Percentiles rank a stretch among this genome's conserved stretches.
Evolutionary conservation across 139 green algal genomes (phyloP).

Genomic region (Closterium sp.): DNA sequence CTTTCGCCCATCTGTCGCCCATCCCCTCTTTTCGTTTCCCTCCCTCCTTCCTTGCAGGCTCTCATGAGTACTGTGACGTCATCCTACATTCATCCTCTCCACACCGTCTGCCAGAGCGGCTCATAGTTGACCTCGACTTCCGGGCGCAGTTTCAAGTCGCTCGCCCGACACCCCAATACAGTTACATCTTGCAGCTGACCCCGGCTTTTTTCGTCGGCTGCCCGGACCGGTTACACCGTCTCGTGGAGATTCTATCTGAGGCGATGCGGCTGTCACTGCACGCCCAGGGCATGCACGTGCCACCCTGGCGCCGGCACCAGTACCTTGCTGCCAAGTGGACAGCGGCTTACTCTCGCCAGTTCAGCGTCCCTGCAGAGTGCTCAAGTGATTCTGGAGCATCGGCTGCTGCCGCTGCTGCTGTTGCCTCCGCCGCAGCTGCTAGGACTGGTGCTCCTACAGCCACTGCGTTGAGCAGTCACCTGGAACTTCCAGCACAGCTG

Average conservation of each 20-base stretch:
- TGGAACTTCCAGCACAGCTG: neutral
- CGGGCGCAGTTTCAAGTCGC: slow-evolving; percentile 15
- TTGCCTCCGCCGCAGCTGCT: neutral
- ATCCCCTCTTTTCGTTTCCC: too few relatives aligned
- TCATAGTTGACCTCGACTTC: slow-evolving; percentile 27
- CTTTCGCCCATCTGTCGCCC: too few relatives aligned
- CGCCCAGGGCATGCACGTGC: slow-evolving; percentile 19
- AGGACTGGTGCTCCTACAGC: neutral
- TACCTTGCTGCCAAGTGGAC: slow-evolving; percentile 27
- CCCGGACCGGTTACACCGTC: neutral
- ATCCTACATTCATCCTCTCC: neutral
- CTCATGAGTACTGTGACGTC: slow-evolving; percentile 22
- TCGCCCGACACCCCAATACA: slow-evolving; percentile 9
- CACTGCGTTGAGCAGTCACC: neutral
- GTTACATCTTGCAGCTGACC: neutral
- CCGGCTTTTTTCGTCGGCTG: slow-evolving; percentile 15
- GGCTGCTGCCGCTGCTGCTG: neutral
- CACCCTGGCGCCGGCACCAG: neutral
- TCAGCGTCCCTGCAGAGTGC: neutral
- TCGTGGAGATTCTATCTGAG: slow-evolving; percentile 12
- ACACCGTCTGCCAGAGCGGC: neutral
- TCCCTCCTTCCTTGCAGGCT: neutral
- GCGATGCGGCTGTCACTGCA: slow-evolving; percentile 1
- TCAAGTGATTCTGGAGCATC: neutral
- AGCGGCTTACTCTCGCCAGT: neutral